Conservation (phyloP, 2,329 filamentous ascomycete genomes). For the Zasmidium cellare region DNA sequence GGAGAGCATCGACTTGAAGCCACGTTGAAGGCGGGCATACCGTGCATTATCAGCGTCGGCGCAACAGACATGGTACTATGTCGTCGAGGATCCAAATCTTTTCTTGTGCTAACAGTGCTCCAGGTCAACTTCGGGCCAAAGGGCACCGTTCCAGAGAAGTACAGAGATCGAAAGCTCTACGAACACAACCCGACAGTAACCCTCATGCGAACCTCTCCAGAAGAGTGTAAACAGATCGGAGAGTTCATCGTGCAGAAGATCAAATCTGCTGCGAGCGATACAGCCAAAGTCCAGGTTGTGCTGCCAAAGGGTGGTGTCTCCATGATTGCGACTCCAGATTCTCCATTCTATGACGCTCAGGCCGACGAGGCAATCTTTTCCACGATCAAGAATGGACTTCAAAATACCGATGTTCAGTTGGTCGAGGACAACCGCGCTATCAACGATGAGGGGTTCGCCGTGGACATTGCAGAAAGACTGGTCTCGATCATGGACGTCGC, state of each 20-base stretch:
- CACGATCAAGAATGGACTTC: slow-evolving; percentile 51
- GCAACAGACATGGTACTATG: slow-evolving; percentile 54
- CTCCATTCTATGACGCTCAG: slow-evolving; percentile 54
- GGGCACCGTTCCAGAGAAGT: slow-evolving; percentile 57
- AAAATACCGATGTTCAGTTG: slow-evolving; percentile 46
- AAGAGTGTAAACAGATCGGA: slow-evolving; percentile 59
- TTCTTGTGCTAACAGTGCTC: neutral
- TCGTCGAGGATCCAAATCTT: neutral
- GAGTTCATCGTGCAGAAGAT: slow-evolving; percentile 58
- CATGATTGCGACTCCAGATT: slow-evolving; percentile 55
- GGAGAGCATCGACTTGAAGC: slow-evolving; percentile 59
- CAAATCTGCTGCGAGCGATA: slow-evolving; percentile 38
- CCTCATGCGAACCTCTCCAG: slow-evolving; percentile 62
- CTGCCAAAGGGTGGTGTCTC: slow-evolving; percentile 63
- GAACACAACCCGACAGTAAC: slow-evolving; percentile 68
- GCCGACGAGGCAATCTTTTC: slow-evolving; percentile 51
- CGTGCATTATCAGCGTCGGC: slow-evolving; percentile 53
- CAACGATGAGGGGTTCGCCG: slow-evolving; percentile 57
- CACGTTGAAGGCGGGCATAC: slow-evolving; percentile 58
- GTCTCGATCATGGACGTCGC: slow-evolving; percentile 22
- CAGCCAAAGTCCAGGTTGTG: slow-evolving; percentile 54
- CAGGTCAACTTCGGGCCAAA: slow-evolving; percentile 60
- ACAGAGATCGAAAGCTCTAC: slow-evolving; percentile 53
- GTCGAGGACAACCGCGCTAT: slow-evolving; percentile 54
- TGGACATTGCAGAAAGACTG: slow-evolving; percentile 44